A percentile compares a stretch with the other conserved stretches of the same genome.
phyloP scores from a whole-genome alignment of 306 rosid genomes.

The Dalbergia oliveri region DNA sequence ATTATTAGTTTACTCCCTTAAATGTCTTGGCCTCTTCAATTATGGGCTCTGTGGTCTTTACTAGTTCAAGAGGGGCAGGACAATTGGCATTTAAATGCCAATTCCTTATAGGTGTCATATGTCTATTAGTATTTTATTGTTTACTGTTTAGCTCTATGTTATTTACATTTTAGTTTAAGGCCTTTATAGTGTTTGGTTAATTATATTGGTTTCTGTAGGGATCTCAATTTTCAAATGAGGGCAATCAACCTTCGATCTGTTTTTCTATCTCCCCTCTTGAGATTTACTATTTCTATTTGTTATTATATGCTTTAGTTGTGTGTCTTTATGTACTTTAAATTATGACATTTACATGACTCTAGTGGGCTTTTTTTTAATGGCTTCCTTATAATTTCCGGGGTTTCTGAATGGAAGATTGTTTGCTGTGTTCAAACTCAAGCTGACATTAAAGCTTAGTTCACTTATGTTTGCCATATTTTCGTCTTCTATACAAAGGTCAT shows the following conservation, averaged over 20 bases:
- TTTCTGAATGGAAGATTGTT: background rate
- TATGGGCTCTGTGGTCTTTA: background rate
- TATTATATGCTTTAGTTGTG: background rate
- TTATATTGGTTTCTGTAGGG: background rate
- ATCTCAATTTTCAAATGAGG: constrained; percentile 37
- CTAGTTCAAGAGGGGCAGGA: constrained; percentile 7
- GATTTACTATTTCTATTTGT: constrained; percentile 6
- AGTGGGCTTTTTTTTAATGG: background rate
- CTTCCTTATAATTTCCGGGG: constrained; percentile 7
- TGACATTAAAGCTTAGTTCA: background rate
- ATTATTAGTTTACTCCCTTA: background rate
- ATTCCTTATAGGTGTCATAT: background rate
- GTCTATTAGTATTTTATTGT: constrained; percentile 2
- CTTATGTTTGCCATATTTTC: background rate
- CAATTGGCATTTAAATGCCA: constrained; percentile 8
- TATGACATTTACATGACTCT: background rate
- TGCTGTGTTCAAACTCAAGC: background rate
- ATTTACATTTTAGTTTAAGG: background rate
- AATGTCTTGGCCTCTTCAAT: constrained; percentile 33
- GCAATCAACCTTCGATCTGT: background rate
- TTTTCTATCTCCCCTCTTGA: constrained; percentile 1
- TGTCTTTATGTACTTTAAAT: background rate
- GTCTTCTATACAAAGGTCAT: background rate
- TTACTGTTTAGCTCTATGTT: constrained; percentile 20
- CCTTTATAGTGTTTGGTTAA: background rate